Evolutionary conservation across 306 rosid species (phyloP), one percentile per base, ranked within the genome.

Genomic region (Fagus sylvatica): DNA sequence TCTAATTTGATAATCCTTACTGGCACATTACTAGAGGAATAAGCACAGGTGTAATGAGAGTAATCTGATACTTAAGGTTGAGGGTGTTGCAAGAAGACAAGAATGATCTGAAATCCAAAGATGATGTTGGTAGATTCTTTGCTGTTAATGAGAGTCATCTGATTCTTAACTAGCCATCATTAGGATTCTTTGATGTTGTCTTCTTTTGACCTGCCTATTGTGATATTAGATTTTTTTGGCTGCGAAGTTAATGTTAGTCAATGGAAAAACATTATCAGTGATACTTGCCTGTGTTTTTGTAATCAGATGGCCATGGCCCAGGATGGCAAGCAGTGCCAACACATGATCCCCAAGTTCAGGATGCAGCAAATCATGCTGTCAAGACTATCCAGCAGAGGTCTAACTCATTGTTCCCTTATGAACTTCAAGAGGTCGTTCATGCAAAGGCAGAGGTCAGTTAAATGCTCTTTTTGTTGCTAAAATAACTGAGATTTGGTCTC

Each of bases 391-490:
- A 92, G 87, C 88, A 85, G 74, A 90, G 79, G 89, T 92, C 97
- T 36, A 92, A 92, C 83, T 92, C 97, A 3, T 39, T 90, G 73
- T 55, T 87, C 41, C 94, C 97, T 61, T 90, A 88, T 69, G 89
- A 64, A 75, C 93, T 92, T 65, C 91, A 85, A 74, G 91, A 92
- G 85, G 81, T 92, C 65, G 75, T 87, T 80, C 90, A 92, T 83
- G 97, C 97, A 16, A 85, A 82, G 86, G 95, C 97, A 34, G 97
- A 92, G 97, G 97, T 92, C 37, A 75, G 89, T 83, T 65, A n/a
- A 7, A 40, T 17, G 51, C 22, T 55, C 53, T n/a, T 19, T 55
- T 61, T 32, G 41, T 33, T 59, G 9, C 1, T 10, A 30, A 9
- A 57, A 1, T 28, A 3, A 9, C 65, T 10, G 37, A 1, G 34